These are phyloP conservation scores for Pythium graminicola DNA, from an alignment of 352 stramenopile genomes.

Conservation along the genomic window DNA sequence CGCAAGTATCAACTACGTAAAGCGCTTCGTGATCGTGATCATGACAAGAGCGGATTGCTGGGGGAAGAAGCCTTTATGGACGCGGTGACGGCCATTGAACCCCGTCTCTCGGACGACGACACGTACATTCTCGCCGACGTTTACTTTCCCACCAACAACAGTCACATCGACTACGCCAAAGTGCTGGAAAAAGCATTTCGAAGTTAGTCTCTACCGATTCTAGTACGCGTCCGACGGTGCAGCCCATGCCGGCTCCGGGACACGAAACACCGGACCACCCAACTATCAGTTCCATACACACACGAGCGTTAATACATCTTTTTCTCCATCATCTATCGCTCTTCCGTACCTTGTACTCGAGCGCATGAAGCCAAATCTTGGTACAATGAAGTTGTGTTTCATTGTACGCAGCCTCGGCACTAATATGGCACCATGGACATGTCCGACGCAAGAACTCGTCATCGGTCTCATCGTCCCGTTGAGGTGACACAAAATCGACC, in stretches of 20 bases:
- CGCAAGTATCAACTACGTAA: slow-evolving; percentile 71
- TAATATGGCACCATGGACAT: slow-evolving; percentile 67
- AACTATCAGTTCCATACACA: slow-evolving; percentile 31
- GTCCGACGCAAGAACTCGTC: slow-evolving; percentile 72
- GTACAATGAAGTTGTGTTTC: slow-evolving; percentile 81
- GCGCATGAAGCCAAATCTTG: slow-evolving; percentile 81
- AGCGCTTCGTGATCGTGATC: slow-evolving; percentile 51
- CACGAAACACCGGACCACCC: slow-evolving; percentile 52
- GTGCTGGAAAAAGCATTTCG: slow-evolving; percentile 66
- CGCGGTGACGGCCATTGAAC: slow-evolving; percentile 49
- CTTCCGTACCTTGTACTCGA: slow-evolving; percentile 76
- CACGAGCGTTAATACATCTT: neutral
- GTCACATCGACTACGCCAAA: slow-evolving; percentile 53
- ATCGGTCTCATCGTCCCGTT: slow-evolving; percentile 51
- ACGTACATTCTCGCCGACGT: slow-evolving; percentile 61
- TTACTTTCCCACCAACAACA: slow-evolving; percentile 74
- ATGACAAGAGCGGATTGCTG: slow-evolving; percentile 45
- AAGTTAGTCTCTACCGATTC: slow-evolving; percentile 11
- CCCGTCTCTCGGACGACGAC: slow-evolving; percentile 59
- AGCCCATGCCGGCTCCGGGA: slow-evolving; percentile 59
- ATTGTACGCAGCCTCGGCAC: slow-evolving; percentile 63
- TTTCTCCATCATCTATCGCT: neutral
- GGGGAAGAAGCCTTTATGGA: slow-evolving; percentile 76
- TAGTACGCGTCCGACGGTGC: slow-evolving; percentile 37
- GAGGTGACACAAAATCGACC: slow-evolving; percentile 51